phyloP scores from a whole-genome alignment of 495 filamentous ascomycete genomes.

The Penicillium bovifimosum region DNA sequence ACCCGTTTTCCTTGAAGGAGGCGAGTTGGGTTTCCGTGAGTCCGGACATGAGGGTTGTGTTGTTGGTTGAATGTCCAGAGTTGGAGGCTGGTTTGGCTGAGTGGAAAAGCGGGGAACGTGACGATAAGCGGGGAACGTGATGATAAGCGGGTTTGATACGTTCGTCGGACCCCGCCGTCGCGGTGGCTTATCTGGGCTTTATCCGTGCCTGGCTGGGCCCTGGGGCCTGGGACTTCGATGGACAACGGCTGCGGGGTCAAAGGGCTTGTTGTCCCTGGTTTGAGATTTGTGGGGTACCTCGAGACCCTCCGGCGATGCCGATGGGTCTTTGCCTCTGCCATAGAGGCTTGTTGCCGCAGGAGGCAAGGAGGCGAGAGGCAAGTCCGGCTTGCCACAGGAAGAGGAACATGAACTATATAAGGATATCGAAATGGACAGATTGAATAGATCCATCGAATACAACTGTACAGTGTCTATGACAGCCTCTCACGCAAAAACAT shows the following conservation, averaged over 20 bases:
- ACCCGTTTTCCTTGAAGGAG: constrained; percentile 76
- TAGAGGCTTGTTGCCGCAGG: not conserved
- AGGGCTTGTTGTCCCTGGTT: not conserved
- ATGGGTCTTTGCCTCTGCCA: constrained; percentile 3
- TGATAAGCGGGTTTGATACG: constrained; percentile 5
- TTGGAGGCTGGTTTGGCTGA: not conserved
- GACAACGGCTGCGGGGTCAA: not conserved
- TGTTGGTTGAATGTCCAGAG: not conserved
- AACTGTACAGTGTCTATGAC: not conserved
- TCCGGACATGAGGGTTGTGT: constrained; percentile 31
- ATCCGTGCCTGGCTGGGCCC: too few species aligned
- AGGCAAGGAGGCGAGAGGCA: constrained; percentile 8
- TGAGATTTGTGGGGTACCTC: not conserved
- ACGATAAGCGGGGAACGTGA: constrained; percentile 6
- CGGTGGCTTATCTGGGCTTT: not conserved
- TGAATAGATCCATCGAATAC: not conserved
- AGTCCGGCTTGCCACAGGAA: constrained; percentile 5
- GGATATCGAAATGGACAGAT: not conserved
- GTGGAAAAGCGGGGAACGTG: constrained; percentile 7
- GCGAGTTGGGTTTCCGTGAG: constrained; percentile 68
- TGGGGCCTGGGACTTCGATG: not conserved
- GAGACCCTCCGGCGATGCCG: not conserved
- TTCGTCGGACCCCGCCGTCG: not conserved
- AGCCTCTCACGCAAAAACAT: not conserved
- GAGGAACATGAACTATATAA: not conserved